Conservation (phyloP, 495 filamentous ascomycete genomes). For the Xylaria cubensis region DNA sequence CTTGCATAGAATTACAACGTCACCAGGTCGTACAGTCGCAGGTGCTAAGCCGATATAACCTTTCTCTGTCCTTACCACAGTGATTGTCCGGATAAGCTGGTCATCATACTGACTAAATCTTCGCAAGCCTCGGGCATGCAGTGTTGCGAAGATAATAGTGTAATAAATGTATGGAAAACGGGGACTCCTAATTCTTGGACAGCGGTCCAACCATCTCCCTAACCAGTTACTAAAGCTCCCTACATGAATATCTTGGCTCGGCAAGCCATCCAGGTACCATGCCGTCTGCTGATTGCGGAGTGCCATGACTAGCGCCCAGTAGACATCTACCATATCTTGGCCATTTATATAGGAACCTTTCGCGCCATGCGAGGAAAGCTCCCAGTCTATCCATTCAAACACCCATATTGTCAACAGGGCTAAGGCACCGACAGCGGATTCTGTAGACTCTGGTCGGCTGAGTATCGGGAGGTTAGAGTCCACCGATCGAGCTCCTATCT, state of each 20-base stretch:
- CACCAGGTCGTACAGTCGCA: background rate
- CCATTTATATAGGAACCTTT: background rate
- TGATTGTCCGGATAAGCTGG: background rate
- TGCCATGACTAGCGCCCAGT: background rate
- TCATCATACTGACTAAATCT: conserved; percentile 2
- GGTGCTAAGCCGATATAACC: background rate
- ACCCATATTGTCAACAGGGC: background rate
- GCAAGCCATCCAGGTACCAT: background rate
- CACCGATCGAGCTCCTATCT: background rate
- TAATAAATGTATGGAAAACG: background rate
- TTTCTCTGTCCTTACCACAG: background rate
- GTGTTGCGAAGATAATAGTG: background rate
- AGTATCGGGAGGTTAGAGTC: background rate
- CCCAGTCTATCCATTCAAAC: background rate
- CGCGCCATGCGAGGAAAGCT: background rate
- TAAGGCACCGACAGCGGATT: background rate
- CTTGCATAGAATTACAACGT: background rate
- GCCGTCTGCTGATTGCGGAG: background rate
- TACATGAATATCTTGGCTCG: background rate
- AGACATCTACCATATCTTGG: conserved; percentile 5
- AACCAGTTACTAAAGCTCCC: background rate
- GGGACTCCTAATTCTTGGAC: background rate
- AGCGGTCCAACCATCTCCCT: background rate
- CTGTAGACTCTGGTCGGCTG: background rate
- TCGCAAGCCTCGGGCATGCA: background rate